These are phyloP conservation scores for Volvox africanus DNA, from an alignment of 139 green algal species.

Conservation along the genomic window DNA sequence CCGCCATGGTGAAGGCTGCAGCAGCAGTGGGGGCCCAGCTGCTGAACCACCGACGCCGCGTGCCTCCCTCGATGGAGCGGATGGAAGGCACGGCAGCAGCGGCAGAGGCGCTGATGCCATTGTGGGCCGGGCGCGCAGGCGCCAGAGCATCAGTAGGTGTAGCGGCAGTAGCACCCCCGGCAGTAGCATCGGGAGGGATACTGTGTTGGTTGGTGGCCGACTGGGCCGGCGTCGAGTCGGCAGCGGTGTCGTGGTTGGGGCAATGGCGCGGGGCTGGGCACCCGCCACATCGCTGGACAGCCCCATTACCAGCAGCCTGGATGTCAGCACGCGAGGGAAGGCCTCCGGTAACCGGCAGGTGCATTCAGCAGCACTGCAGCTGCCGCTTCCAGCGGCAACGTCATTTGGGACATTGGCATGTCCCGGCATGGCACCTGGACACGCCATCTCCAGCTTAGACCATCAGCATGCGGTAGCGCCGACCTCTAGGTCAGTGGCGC, in stretches of 20 bases:
- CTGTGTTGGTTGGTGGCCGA: neutral
- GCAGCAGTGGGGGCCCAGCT: neutral
- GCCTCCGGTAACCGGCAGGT: neutral
- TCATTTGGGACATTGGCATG: neutral
- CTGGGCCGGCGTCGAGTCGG: neutral
- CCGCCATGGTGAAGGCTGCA: neutral
- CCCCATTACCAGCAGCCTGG: neutral
- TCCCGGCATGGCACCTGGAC: neutral
- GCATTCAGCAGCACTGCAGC: neutral
- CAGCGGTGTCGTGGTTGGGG: neutral
- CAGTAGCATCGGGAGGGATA: neutral
- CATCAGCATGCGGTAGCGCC: neutral
- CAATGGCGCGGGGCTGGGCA: slow-evolving; percentile 19
- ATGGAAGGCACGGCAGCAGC: neutral
- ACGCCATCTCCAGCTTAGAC: neutral
- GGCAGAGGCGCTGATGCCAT: neutral
- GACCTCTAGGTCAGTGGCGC: neutral
- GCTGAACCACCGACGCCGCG: neutral
- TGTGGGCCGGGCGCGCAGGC: neutral
- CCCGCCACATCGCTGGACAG: neutral
- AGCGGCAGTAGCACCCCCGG: neutral
- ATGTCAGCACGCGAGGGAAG: neutral
- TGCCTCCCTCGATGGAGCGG: neutral
- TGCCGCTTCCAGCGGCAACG: neutral
- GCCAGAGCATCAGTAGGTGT: neutral